Conservation (phyloP, 1,139 yeast genomes). For the Suhomyces anneliseae region DNA sequence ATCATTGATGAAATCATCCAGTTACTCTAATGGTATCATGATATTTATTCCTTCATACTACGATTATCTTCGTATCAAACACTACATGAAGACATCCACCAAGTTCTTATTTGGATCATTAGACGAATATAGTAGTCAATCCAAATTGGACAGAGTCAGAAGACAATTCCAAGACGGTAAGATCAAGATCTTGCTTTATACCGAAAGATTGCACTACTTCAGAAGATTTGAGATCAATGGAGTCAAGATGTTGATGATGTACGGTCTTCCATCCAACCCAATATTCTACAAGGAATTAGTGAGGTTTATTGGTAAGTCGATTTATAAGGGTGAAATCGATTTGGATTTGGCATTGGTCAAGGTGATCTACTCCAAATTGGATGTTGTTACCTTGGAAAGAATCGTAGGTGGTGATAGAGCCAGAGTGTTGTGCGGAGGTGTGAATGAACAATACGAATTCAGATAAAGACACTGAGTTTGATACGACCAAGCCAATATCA, state of each 20-base stretch:
- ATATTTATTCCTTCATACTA: slow-evolving; percentile 83
- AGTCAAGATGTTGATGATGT: slow-evolving; percentile 79
- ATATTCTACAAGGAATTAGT: slow-evolving; percentile 77
- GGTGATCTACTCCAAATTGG: slow-evolving; percentile 75
- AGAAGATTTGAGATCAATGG: slow-evolving; percentile 83
- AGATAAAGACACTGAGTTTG: slow-evolving; percentile 24
- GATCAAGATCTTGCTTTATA: slow-evolving; percentile 72
- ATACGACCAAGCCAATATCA: neutral
- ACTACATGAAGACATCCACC: slow-evolving; percentile 66
- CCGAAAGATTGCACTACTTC: slow-evolving; percentile 92
- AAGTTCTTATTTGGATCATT: slow-evolving; percentile 61
- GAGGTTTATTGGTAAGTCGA: slow-evolving; percentile 49
- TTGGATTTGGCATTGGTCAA: slow-evolving; percentile 67
- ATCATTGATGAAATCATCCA: slow-evolving; percentile 55
- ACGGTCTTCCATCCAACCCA: slow-evolving; percentile 85
- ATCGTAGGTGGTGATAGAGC: slow-evolving; percentile 82
- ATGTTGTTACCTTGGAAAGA: slow-evolving; percentile 75
- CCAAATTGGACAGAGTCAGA: slow-evolving; percentile 70
- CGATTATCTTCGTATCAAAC: slow-evolving; percentile 78
- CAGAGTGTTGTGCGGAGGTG: slow-evolving; percentile 66
- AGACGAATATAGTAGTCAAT: slow-evolving; percentile 79
- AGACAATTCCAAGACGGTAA: slow-evolving; percentile 65
- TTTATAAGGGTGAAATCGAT: slow-evolving; percentile 50
- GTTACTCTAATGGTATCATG: slow-evolving; percentile 72
- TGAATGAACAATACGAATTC: slow-evolving; percentile 74